Evolutionary conservation across 1,284 basidiomycete species (phyloP).

Genomic region (Irpex sp.): DNA sequence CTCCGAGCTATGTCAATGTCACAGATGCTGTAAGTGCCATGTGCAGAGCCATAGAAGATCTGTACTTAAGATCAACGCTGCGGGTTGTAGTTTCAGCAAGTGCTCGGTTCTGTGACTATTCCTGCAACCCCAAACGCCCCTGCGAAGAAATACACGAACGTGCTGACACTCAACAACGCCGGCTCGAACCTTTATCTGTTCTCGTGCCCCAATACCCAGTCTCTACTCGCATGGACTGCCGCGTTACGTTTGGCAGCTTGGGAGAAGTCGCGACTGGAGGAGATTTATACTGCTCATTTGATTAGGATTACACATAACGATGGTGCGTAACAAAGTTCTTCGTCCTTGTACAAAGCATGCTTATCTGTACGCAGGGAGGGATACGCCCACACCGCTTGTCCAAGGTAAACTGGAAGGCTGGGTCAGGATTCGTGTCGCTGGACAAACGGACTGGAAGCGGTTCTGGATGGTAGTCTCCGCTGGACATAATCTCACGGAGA

Average conservation of each 20-base stretch:
- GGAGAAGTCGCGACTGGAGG: slow-evolving; percentile 95
- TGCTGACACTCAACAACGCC: slow-evolving; percentile 92
- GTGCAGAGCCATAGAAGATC: slow-evolving; percentile 81
- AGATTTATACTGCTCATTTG: slow-evolving; percentile 96
- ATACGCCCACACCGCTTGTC: slow-evolving; percentile 61
- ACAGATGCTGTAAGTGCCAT: slow-evolving; percentile 72
- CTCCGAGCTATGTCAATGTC: slow-evolving; percentile 82
- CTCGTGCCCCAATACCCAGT: slow-evolving; percentile 70
- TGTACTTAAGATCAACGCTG: slow-evolving; percentile 74
- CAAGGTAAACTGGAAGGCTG: slow-evolving; percentile 88
- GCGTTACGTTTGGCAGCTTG: slow-evolving; percentile 89
- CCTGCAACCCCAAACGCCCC: slow-evolving; percentile 46
- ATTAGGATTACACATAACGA: slow-evolving; percentile 69
- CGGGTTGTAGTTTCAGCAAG: slow-evolving; percentile 58
- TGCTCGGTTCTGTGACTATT: slow-evolving; percentile 68
- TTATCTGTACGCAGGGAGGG: slow-evolving; percentile 45
- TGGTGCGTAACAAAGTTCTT: slow-evolving; percentile 30
- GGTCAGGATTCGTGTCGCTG: slow-evolving; percentile 89
- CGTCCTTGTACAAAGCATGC: slow-evolving; percentile 2
- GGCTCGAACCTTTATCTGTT: slow-evolving; percentile 91
- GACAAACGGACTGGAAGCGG: slow-evolving; percentile 94
- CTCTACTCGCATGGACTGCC: slow-evolving; percentile 87
- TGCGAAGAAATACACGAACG: slow-evolving; percentile 64
- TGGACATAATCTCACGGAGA: slow-evolving; percentile 21
- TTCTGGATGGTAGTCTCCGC: slow-evolving; percentile 78